A percentile compares a stretch with the other conserved stretches of the same genome.
phyloP scores from a whole-genome alignment of 1,284 basidiomycete genomes.

The Cystobasidium pallidum region DNA sequence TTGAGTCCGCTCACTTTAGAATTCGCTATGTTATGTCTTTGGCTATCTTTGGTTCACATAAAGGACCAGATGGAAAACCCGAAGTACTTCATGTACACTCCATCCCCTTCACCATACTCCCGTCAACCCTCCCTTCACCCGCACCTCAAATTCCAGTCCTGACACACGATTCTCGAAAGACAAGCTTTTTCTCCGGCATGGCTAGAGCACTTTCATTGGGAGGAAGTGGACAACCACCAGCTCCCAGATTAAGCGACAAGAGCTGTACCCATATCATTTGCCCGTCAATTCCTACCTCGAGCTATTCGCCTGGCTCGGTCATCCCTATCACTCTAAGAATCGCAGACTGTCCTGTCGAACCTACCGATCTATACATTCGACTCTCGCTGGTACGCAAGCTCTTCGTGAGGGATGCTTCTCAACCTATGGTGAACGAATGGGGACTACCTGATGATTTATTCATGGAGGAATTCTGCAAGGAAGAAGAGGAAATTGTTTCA shows the following conservation, averaged over 20 bases:
- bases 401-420: slow-evolving; percentile 53
- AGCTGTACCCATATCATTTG: slow-evolving; percentile 54
- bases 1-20: slow-evolving; percentile 53
- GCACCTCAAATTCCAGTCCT: slow-evolving; percentile 51
- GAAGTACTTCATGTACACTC: slow-evolving; percentile 54
- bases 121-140: slow-evolving; percentile 52
- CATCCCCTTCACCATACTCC: slow-evolving; percentile 54
- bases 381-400: slow-evolving; percentile 54
- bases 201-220: slow-evolving; percentile 50
- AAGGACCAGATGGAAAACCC: slow-evolving; percentile 50
- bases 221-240: slow-evolving; percentile 24
- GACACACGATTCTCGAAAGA: slow-evolving; percentile 51
- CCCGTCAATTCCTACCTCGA: slow-evolving; percentile 53
- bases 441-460: slow-evolving; percentile 52
- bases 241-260: slow-evolving; percentile 44
- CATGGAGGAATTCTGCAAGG: slow-evolving; percentile 53
- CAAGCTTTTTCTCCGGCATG: slow-evolving; percentile 49
- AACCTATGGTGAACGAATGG: slow-evolving; percentile 45
- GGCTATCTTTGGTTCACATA: slow-evolving; percentile 51
- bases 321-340: slow-evolving; percentile 54
- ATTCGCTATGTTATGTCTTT: slow-evolving; percentile 55
- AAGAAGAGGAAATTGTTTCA: slow-evolving; percentile 57
- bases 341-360: slow-evolving; percentile 53
- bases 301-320: slow-evolving; percentile 53
- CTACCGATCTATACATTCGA: slow-evolving; percentile 55